Conservation (phyloP, 1,139 yeast genomes). For the Blastobotrys capitulatus region DNA sequence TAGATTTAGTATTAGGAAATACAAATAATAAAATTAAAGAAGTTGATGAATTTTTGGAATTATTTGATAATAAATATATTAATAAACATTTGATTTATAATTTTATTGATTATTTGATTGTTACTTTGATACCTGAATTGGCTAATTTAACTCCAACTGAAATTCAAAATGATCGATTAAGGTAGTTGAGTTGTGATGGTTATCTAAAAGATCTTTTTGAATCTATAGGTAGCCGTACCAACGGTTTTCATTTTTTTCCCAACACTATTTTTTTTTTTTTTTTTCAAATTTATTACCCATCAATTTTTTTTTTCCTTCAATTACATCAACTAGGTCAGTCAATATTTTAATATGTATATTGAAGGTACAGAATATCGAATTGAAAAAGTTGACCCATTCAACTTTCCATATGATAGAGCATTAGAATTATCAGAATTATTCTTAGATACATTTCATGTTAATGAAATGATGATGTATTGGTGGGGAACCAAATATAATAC, state of each 20-base stretch:
- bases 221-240: too few relatives aligned
- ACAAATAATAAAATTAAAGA: slow-evolving; percentile 28
- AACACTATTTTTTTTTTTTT: neutral
- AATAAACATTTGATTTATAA: slow-evolving; percentile 40
- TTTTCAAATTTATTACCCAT: too few relatives aligned
- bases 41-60: slow-evolving; percentile 33
- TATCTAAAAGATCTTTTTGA: too few relatives aligned
- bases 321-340: neutral
- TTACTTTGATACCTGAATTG: slow-evolving; percentile 39
- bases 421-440: neutral
- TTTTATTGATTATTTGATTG: slow-evolving; percentile 37
- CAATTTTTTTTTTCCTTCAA: neutral
- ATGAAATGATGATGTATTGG: neutral
- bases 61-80: slow-evolving; percentile 35
- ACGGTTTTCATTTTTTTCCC: too few relatives aligned
- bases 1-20: slow-evolving; percentile 21
- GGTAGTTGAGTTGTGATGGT: too few relatives aligned
- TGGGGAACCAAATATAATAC: neutral
- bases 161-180: slow-evolving; percentile 11
- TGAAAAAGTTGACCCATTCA: neutral
- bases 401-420: neutral
- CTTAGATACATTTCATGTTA: neutral
- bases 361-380: neutral
- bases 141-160: slow-evolving; percentile 37
- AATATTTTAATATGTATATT: neutral